Base-by-base conservation (phyloP, 495 filamentous ascomycete species). In the Aspergillus cavernicola region DNA sequence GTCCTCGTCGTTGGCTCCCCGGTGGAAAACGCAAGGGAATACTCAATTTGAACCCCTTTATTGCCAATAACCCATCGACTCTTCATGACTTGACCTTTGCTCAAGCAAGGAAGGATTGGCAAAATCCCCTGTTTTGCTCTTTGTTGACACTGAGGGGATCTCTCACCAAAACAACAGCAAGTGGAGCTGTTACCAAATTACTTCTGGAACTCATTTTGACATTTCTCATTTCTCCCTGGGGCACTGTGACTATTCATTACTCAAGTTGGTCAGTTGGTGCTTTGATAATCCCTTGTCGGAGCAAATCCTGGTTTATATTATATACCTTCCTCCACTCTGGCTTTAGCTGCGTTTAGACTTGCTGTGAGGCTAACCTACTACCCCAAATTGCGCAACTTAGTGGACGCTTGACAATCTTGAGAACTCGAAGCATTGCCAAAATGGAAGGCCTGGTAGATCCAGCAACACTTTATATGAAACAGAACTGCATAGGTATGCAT, bases 401-500 rank as follows among this genome's bases (percentile, higher is more conserved):
- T 57, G 50, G 33, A 22, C 28, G 29, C 41, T 52, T 38, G 28
- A 53, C 18, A 28, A 20, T 32, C 24, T n/a, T 28, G 24, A 43
- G 42, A 51, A 56, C 33, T 48, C 26, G 35, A 37, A 39, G n/a
- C 31, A 32, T 23, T 32, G 53, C 36, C 56, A 72, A 59, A 22
- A 77, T 77, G 74, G 59, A 67, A 19, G 68, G 61, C 15, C 64
- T 68, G 16, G 71, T 90, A 42, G 90, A 97, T 69, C 92, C 92
- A 10, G 89, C 92, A 67, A 82, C 83, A 40, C 77, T 96, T 24
- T 97, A 96, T 64, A 95, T 88, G 56, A 95, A 92, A 70, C 91
- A 97, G 70, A 86, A 86, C 60, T 92, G 88, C 76, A 95, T 97
- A 71, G 90, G 90, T 95, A 75, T 50, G 83, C 68, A 3, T 52